Evolutionary conservation across 805 yeast genomes (phyloP), one percentile per base, ranked within the genome.

Genomic region (Lipomyces starkeyi): DNA sequence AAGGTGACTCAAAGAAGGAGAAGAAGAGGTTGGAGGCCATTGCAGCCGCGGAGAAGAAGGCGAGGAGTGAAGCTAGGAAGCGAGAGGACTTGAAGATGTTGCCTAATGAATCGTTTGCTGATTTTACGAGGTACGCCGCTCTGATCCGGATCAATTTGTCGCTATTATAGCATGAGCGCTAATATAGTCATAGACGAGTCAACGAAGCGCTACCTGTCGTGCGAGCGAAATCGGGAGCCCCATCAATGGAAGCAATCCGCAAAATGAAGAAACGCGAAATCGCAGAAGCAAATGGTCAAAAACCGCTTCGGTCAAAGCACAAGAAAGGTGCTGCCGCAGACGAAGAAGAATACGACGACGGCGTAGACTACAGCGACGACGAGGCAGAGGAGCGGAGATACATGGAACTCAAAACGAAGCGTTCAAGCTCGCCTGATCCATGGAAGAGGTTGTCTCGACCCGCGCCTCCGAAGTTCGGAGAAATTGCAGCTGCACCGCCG

Each of bases 401-500:
- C 37, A 65, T 58, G 32, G 71, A 66, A 9, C 61, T 68, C 20
- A 68, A 66, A 29, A 49, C 35, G 27, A 64, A 63, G 52, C 66
- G 72, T 13, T 69, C 72, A 22, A 67, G 74, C n/a, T 80, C 81
- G 11, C 83, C 83, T n/a, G 83, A 81, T 72, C 81, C 82, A 2
- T 81, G 82, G 82, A 79, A 79, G 13, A 69, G 70, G 8, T 71
- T 81, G 37, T 74, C 78, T n/a, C 66, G 69, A 52, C 64, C 74
- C n/a, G 66, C 73, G 27, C 64, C 73, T 17, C 62, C 69, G 34
- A 79, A 79, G 69, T 81, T 81, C 65, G 82, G 82, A 6, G 83
- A 81, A 32, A 78, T 79, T 3, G 83, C 79, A 0, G 81, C 79
- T 55, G 74, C 79, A 17, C 83, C 83, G 14, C 83, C 83, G 1